Percentiles rank a stretch among this genome's conserved stretches.
Evolutionary conservation across 1,284 basidiomycete genomes (phyloP).

Genomic region (Schizopora paradoxa): DNA sequence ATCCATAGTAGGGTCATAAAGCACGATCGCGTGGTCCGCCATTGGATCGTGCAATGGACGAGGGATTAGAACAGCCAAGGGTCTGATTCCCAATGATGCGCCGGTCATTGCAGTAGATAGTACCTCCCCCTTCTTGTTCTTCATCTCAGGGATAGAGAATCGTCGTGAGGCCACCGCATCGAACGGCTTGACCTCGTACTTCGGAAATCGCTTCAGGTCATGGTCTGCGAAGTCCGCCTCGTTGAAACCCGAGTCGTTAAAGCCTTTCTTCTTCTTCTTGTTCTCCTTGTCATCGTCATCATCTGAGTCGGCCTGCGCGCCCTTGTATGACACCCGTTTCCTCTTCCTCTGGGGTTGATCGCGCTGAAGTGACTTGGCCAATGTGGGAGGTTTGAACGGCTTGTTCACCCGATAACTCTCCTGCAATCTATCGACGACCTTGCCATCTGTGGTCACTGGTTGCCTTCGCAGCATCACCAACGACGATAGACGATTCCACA

Average conservation of each 20-base stretch:
- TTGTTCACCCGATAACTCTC: slow-evolving; percentile 69
- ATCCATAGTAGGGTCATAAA: slow-evolving; percentile 96
- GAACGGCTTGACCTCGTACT: slow-evolving; percentile 81
- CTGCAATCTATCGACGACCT: slow-evolving; percentile 56
- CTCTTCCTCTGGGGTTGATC: slow-evolving; percentile 72
- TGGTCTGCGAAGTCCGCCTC: slow-evolving; percentile 29
- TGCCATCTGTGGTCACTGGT: slow-evolving; percentile 65
- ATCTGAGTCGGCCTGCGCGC: slow-evolving; percentile 44
- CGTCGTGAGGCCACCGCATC: slow-evolving; percentile 50
- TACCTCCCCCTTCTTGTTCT: slow-evolving; percentile 68
- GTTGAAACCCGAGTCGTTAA: slow-evolving; percentile 45
- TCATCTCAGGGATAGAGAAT: slow-evolving; percentile 89
- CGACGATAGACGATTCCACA: slow-evolving; percentile 2
- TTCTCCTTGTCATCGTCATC: slow-evolving; percentile 42
- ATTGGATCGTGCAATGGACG: slow-evolving; percentile 95
- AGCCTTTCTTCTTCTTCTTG: slow-evolving; percentile 50
- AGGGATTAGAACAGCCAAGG: slow-evolving; percentile 79
- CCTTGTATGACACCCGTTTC: slow-evolving; percentile 79
- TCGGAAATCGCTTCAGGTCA: slow-evolving; percentile 72
- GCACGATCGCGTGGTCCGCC: slow-evolving; percentile 95
- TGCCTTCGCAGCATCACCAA: slow-evolving; percentile 58
- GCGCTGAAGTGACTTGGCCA: slow-evolving; percentile 41
- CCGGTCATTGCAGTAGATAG: slow-evolving; percentile 65
- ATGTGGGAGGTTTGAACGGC: slow-evolving; percentile 75
- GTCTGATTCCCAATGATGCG: slow-evolving; percentile 82